phyloP scores from a whole-genome alignment of 1,284 basidiomycete genomes.

The Tilletia indica region DNA sequence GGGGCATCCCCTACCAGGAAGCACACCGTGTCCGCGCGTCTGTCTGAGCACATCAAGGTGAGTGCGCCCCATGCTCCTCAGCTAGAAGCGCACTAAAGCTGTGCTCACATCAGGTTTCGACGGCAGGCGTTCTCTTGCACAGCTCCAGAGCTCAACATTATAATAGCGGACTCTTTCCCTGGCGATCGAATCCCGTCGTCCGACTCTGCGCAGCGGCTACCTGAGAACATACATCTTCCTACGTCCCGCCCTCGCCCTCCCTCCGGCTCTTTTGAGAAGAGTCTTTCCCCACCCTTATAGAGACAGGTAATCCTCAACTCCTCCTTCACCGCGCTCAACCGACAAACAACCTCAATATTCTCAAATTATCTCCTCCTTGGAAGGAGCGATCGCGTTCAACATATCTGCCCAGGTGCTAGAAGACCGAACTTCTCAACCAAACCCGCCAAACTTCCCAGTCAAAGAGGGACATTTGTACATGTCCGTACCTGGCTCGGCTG shows the following conservation, averaged over 20 bases:
- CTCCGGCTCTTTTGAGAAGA: too few relatives aligned
- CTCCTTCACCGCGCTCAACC: background rate
- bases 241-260: too few relatives aligned
- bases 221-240: too few relatives aligned
- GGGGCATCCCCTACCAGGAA: background rate
- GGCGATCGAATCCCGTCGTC: too few relatives aligned
- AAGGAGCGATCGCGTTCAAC: background rate
- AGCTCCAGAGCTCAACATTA: too few relatives aligned
- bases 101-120: too few relatives aligned
- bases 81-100: background rate
- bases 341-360: background rate
- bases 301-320: background rate
- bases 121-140: too few relatives aligned
- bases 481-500: slow-evolving; percentile 4
- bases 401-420: background rate
- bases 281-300: background rate
- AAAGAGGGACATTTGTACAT: slow-evolving; percentile 7
- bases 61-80: background rate
- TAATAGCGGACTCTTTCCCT: too few relatives aligned
- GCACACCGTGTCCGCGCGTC: background rate
- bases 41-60: background rate
- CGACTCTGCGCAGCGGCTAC: too few relatives aligned
- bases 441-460: too few relatives aligned
- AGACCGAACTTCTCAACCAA: background rate
- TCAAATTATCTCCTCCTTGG: background rate